Conservation (phyloP, 2,329 filamentous ascomycete species). For the Paecilomyces variotii region DNA sequence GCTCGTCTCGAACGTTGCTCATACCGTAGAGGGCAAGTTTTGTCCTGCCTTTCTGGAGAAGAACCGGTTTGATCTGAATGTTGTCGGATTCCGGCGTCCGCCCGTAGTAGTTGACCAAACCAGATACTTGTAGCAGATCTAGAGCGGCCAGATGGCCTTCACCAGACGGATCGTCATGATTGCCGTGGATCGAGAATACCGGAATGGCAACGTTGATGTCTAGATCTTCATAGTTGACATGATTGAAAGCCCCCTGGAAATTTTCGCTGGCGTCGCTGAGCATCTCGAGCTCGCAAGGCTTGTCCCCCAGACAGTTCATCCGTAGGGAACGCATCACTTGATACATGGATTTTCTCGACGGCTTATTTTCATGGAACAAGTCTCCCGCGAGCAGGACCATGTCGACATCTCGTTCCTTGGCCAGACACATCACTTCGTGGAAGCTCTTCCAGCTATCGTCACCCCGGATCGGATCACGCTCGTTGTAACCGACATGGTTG, state of each 20-base stretch:
- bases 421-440: constrained; percentile 87
- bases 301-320: constrained; percentile 89
- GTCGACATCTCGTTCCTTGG: constrained; percentile 82
- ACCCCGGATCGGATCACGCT: constrained; percentile 86
- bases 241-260: constrained; percentile 80
- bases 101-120: constrained; percentile 92
- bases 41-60: constrained; percentile 87
- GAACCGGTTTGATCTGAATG: constrained; percentile 81
- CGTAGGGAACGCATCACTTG: constrained; percentile 93
- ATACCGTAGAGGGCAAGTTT: constrained; percentile 90
- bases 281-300: constrained; percentile 90
- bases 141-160: constrained; percentile 87
- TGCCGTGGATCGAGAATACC: constrained; percentile 96
- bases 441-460: constrained; percentile 97
- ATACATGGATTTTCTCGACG: constrained; percentile 89
- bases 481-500: constrained; percentile 95
- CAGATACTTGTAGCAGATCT: constrained; percentile 83
- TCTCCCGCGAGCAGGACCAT: constrained; percentile 93
- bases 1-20: constrained; percentile 92
- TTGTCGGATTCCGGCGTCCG: constrained; percentile 88
- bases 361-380: constrained; percentile 97
- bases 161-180: constrained; percentile 96
- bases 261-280: constrained; percentile 87
- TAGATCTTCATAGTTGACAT: constrained; percentile 96
- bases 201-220: constrained; percentile 97